These are phyloP conservation scores for Mycena venus DNA, from an alignment of 768 basidiomycete genomes.

Conservation along the genomic window DNA sequence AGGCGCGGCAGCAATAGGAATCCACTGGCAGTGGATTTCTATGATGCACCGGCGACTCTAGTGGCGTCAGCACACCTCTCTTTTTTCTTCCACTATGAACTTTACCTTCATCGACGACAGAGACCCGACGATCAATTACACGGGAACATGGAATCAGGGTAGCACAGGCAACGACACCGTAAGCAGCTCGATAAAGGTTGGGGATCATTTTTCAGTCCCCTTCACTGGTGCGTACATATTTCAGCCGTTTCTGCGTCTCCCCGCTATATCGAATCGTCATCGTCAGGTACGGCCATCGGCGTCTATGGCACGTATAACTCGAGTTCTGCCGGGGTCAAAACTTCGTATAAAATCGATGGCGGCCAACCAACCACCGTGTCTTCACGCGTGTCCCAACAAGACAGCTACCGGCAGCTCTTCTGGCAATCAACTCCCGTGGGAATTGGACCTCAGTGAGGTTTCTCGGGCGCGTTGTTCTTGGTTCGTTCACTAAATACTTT, in stretches of 20 bases:
- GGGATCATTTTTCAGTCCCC: conserved; percentile 3
- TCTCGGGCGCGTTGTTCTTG: not conserved
- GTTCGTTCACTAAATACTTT: not conserved
- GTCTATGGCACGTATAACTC: conserved; percentile 16
- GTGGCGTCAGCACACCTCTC: not conserved
- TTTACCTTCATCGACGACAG: conserved; percentile 7
- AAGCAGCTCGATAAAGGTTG: conserved; percentile 2
- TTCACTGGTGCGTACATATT: conserved; percentile 10
- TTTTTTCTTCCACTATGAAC: not conserved
- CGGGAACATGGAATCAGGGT: conserved; percentile 9
- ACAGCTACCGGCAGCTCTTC: not conserved
- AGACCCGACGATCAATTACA: not conserved
- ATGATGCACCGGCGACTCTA: not conserved
- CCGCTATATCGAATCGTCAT: not conserved
- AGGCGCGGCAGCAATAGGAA: not conserved
- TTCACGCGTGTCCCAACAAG: not conserved
- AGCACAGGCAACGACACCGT: conserved; percentile 7
- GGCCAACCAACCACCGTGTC: not conserved
- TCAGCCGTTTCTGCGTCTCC: not conserved
- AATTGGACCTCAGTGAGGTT: not conserved
- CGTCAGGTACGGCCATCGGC: not conserved
- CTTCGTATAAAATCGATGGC: conserved; percentile 12
- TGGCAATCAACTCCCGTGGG: not conserved
- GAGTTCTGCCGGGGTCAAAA: not conserved
- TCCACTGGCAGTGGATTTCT: no score